Evolutionary conservation across 139 green algal species (phyloP).

Genomic region (Asterochloris erici): DNA sequence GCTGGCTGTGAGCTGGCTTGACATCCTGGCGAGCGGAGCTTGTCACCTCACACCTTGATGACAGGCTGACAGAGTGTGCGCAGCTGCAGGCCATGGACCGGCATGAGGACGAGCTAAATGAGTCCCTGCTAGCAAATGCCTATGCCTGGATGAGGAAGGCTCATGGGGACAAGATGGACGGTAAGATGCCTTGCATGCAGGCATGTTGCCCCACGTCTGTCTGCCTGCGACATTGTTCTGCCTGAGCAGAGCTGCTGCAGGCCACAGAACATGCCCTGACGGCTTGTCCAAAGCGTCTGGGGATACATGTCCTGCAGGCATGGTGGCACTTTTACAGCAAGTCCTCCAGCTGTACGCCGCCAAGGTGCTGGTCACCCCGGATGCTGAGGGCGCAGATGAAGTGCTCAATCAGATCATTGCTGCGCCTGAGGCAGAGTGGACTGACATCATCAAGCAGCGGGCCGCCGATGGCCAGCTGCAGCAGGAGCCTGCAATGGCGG

Average conservation of each 20-base stretch:
- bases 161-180: slow-evolving; percentile 67
- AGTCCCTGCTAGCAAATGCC: slow-evolving; percentile 81
- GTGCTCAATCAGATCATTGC: slow-evolving; percentile 47
- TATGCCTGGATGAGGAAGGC: slow-evolving; percentile 92
- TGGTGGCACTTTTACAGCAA: slow-evolving; percentile 82
- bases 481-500: slow-evolving; percentile 45
- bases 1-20: background rate
- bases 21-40: background rate
- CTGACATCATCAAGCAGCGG: slow-evolving; percentile 21
- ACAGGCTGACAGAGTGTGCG: background rate
- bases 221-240: background rate
- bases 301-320: slow-evolving; percentile 29
- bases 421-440: slow-evolving; percentile 66
- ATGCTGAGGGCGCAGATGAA: background rate
- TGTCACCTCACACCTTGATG: too few species aligned
- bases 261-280: too few species aligned
- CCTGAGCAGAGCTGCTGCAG: too few species aligned
- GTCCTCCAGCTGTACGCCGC: slow-evolving; percentile 88
- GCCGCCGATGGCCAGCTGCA: slow-evolving; percentile 6
- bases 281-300: too few species aligned
- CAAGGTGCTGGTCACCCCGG: slow-evolving; percentile 38
- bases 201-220: background rate
- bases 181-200: slow-evolving; percentile 14
- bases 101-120: slow-evolving; percentile 50
- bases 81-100: slow-evolving; percentile 31